Percentiles rank a stretch among this genome's conserved stretches.
These are phyloP conservation scores for Nicotiana knightiana DNA, from an alignment of 257 asterid genomes.

Conservation along the genomic window DNA sequence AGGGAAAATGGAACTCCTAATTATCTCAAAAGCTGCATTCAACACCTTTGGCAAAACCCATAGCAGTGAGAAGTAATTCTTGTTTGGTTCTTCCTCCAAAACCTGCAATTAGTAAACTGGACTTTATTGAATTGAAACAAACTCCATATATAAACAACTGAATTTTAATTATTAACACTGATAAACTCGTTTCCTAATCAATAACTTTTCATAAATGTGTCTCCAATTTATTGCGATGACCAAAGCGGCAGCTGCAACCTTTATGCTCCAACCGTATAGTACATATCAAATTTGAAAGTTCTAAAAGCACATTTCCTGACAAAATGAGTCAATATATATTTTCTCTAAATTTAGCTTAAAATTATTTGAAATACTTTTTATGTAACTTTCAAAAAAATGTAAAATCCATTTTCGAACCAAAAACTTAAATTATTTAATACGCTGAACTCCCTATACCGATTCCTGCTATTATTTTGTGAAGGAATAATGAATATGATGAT, in stretches of 20 bases:
- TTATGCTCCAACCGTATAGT: not conserved
- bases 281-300: no score
- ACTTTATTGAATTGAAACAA: not conserved
- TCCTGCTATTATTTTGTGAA: not conserved
- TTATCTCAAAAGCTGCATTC: conserved; percentile 43
- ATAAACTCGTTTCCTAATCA: not conserved
- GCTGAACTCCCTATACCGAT: not conserved
- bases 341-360: no score
- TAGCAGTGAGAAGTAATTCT: conserved; percentile 58
- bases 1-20: conserved; percentile 51
- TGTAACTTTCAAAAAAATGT: not conserved
- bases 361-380: not conserved
- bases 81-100: conserved; percentile 67
- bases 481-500: not conserved
- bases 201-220: not conserved
- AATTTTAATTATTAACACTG: no score
- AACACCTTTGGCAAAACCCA: conserved; percentile 41
- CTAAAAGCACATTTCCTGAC: not conserved
- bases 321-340: not conserved
- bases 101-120: conserved; percentile 28
- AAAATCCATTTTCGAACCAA: not conserved
- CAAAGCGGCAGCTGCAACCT: not conserved
- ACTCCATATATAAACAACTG: not conserved
- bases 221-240: not conserved
- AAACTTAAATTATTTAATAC: not conserved